Conservation (phyloP, 306 rosid species). For the Inga leiocalycina region DNA sequence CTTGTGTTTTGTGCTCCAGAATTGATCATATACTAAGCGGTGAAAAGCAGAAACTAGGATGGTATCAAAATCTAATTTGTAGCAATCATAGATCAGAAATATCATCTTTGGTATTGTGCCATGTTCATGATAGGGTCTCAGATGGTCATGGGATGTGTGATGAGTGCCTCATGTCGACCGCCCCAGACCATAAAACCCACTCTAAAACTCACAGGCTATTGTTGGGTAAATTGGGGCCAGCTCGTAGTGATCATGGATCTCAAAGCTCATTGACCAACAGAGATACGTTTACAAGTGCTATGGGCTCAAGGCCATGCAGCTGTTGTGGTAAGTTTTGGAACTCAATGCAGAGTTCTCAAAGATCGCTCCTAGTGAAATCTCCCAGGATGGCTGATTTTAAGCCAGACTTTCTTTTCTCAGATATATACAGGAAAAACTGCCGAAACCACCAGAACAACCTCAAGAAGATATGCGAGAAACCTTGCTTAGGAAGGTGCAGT, state of each 20-base stretch:
- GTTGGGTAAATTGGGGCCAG: constrained; percentile 54
- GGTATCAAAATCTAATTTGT: constrained; percentile 62
- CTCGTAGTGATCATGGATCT: constrained; percentile 46
- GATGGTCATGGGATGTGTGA: constrained; percentile 69
- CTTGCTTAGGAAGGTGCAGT: constrained; percentile 34
- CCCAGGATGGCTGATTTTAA: constrained; percentile 44
- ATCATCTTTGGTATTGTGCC: constrained; percentile 61
- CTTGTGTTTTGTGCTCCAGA: constrained; percentile 88
- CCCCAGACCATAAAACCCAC: constrained; percentile 35
- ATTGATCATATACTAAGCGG: constrained; percentile 57
- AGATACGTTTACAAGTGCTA: constrained; percentile 40
- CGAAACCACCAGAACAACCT: constrained; percentile 42
- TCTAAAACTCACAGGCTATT: constrained; percentile 49
- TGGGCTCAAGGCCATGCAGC: constrained; percentile 46
- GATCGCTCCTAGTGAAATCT: constrained; percentile 48
- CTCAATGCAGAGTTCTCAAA: constrained; percentile 42
- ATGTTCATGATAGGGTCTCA: constrained; percentile 52
- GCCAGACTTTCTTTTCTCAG: constrained; percentile 61
- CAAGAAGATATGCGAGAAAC: constrained; percentile 54
- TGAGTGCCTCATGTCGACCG: constrained; percentile 58
- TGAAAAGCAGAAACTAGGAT: constrained; percentile 45
- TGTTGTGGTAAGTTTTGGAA: constrained; percentile 63
- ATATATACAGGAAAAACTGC: constrained; percentile 42
- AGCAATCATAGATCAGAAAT: constrained; percentile 64
- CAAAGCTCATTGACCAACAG: constrained; percentile 35